Evolutionary conservation across 495 filamentous ascomycete species (phyloP).

Genomic region (Aspergillus biplanus): DNA sequence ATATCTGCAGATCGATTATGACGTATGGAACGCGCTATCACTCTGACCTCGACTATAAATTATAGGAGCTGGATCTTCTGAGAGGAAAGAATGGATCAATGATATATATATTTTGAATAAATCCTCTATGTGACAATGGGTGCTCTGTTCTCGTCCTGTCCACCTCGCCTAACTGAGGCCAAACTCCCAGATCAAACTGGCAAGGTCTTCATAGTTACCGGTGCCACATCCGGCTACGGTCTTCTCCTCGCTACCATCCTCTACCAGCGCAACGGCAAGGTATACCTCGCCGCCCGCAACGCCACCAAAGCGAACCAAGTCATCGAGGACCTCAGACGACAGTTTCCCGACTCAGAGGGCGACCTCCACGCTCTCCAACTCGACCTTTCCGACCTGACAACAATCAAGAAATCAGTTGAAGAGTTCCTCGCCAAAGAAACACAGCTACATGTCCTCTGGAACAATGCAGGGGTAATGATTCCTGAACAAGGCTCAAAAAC

Average conservation of each 20-base stretch:
- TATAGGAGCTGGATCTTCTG: no score
- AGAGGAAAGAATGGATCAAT: no score
- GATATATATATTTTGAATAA: no score
- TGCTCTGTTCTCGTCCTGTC: no score
- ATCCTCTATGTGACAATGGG: no score
- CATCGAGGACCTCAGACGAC: background rate
- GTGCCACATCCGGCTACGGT: no score
- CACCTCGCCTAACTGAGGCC: no score
- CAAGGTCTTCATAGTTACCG: no score
- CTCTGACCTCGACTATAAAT: no score
- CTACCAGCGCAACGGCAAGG: background rate
- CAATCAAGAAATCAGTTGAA: background rate
- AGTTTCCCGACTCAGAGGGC: background rate
- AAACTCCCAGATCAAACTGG: no score
- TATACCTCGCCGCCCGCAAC: background rate
- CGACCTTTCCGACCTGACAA: background rate
- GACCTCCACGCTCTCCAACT: background rate
- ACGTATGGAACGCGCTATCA: no score
- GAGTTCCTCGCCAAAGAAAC: background rate
- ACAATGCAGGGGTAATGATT: constrained; percentile 71
- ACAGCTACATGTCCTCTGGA: constrained; percentile 60
- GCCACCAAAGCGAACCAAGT: background rate
- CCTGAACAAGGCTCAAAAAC: constrained; percentile 43
- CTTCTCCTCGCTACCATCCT: background rate
- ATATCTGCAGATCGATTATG: no score